These are phyloP conservation scores for Enteropsectra breve DNA, from an alignment of 371 early-diverging fungal species.

Conservation along the genomic window DNA sequence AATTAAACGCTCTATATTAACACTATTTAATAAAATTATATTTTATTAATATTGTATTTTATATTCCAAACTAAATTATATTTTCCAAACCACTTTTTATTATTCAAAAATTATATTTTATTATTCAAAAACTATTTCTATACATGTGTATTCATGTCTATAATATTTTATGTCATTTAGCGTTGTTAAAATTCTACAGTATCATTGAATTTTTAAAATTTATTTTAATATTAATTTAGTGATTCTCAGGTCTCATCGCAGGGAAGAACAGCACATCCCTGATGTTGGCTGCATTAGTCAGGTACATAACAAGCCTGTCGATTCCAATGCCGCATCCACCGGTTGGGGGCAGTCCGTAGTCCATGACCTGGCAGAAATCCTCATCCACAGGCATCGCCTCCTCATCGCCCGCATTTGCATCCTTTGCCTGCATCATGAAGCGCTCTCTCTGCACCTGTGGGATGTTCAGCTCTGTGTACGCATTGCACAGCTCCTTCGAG, in stretches of 20 bases:
- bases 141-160: no score
- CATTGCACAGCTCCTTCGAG: constrained; percentile 93
- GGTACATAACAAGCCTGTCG: constrained; percentile 93
- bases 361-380: constrained; percentile 85
- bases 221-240: constrained; percentile 13
- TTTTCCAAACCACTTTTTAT: no score
- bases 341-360: constrained; percentile 96
- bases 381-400: constrained; percentile 97
- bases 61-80: no score
- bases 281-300: constrained; percentile 93
- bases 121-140: no score
- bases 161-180: no score
- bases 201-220: no score
- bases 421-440: constrained; percentile 86
- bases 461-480: constrained; percentile 95
- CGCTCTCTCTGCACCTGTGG: constrained; percentile 87
- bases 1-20: constrained; percentile 2
- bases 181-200: no score
- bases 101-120: no score
- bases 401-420: constrained; percentile 93
- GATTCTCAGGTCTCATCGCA: constrained; percentile 61
- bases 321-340: constrained; percentile 94
- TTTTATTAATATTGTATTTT: background rate
- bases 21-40: background rate
- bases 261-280: constrained; percentile 92